Evolutionary conservation across 2,329 filamentous ascomycete genomes (phyloP), one percentile per base, ranked within the genome.

Genomic region (Cytospora mali): DNA sequence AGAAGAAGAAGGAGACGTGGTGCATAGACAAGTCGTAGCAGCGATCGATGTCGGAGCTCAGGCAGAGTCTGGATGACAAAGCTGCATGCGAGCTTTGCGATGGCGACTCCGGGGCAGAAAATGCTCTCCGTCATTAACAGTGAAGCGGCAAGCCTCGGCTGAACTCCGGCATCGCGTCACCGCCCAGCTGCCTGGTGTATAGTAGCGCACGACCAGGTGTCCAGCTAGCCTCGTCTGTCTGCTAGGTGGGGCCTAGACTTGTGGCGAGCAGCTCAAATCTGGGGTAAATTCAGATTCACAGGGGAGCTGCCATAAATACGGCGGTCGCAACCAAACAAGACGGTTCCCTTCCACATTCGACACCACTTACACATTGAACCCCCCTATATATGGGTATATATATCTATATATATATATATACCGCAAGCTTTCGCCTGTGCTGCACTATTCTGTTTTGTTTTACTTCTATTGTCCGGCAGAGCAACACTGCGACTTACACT

Each of bases 31-130:
- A 18, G 48, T 49, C 48, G 49, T 48, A 46, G 60, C 58, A 55
- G 54, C 60, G 48, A 58, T 62, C 49, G 60, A 48, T 62, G 60
- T 51, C 35, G 25, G 53, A 48, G 52, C 46, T 56, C 59, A 31
- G n/a, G 31, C 11, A 23, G 25, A 42, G 46, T 52, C 23, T 35
- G 51, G 60, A 62, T 57, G 54, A 62, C 54, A 57, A 57, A 62
- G 59, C 55, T 35, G 31, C 48, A 46, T 11, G 25, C 49, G 23
- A 46, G 42, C 42, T 46, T 46, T 46, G 42, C 42, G 42, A 51
- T 51, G 35, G 46, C 16, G 51, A 35, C 46, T 52, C 46, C 28
- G 42, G n/a, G 42, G 48, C 48, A 42, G 48, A 62, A 56, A 56
- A 56, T 62, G 33, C 31, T 52, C 23, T 55, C 54, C 60, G 60